Evolutionary conservation across 106 monocot species (phyloP), one percentile per base, ranked within the genome.

Genomic region (Iris macrosiphon): DNA sequence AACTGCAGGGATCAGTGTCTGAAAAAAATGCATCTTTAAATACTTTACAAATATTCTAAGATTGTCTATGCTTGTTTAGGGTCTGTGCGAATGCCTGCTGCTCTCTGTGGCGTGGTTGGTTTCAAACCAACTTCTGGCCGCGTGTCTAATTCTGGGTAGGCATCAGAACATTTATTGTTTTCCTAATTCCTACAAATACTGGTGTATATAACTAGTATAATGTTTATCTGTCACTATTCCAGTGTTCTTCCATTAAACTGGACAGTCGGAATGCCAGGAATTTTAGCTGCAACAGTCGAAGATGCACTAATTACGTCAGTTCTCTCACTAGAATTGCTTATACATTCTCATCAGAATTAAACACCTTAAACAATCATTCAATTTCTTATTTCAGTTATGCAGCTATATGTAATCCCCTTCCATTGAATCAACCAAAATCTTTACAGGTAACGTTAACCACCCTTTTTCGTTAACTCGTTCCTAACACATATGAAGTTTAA

Each of bases 201-300:
- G 35, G 19, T 3, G 34, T 12, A 0, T 6, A 6, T 5, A 11
- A 25, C 4, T 14, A 39, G 22, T 12, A 22, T 45, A 46, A 28
- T 60, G 2, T 20, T 60, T 16, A 27, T 29, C 14, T n/a, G n/a
- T 34, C 25, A 32, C 32, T 33, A 9, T 70, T 67, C 59, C 76
- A 93, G 93, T 22, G 70, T 88, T 65, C 84, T 93, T 76, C 93
- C 93, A 19, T 49, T 93, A 37, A 93, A 93, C 55, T 93, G 93
- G 93, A 93, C 93, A 4, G 78, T 93, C 53, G 93, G 93, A 26
- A 81, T 74, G 75, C 69, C 81, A 9, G 93, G 93, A 59, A 78
- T 93, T 31, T 56, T 93, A 39, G 79, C 93, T 11, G 93, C 70
- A 39, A 84, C 88, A 2, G 70, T 93, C 24, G 93, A 93, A 62